These are phyloP conservation scores for Kernera saxatilis DNA, from an alignment of 345 rosid species.

Conservation along the genomic window DNA sequence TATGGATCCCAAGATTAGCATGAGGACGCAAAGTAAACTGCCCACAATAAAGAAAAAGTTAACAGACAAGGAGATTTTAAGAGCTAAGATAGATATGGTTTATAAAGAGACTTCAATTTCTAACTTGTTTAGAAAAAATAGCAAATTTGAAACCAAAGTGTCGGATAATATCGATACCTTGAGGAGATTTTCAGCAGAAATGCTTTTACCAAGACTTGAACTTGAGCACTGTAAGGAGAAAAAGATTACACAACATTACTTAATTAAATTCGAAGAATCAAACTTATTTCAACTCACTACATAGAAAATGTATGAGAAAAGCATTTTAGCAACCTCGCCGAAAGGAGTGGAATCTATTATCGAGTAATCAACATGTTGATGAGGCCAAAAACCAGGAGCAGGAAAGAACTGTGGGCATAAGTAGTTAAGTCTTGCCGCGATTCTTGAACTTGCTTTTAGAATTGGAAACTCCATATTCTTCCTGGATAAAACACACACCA, in stretches of 20 bases:
- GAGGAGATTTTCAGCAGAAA: constrained; percentile 86
- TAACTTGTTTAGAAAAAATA: not conserved
- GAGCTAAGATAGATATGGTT: not conserved
- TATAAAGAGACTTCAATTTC: not conserved
- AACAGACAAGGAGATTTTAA: not conserved
- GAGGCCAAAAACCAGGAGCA: constrained; percentile 76
- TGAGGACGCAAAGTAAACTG: constrained; percentile 94
- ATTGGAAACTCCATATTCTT: constrained; percentile 79
- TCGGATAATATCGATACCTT: constrained; percentile 45
- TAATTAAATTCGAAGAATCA: not conserved
- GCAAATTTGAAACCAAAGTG: not conserved
- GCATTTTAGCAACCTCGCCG: constrained; percentile 44
- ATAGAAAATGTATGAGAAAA: not conserved
- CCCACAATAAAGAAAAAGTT: not conserved
- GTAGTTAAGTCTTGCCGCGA: constrained; percentile 76
- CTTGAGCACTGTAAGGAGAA: constrained; percentile 37
- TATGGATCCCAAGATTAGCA: constrained; percentile 71
- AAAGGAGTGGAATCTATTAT: constrained; percentile 19
- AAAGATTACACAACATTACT: constrained; percentile 1
- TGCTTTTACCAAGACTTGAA: constrained; percentile 33
- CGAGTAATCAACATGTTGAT: constrained; percentile 26
- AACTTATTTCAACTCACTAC: not conserved
- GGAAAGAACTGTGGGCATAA: constrained; percentile 96
- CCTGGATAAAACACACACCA: constrained; percentile 37
- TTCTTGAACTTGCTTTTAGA: constrained; percentile 71